Base-by-base conservation (phyloP, 2,329 filamentous ascomycete species). In the Calonectria honghensis region DNA sequence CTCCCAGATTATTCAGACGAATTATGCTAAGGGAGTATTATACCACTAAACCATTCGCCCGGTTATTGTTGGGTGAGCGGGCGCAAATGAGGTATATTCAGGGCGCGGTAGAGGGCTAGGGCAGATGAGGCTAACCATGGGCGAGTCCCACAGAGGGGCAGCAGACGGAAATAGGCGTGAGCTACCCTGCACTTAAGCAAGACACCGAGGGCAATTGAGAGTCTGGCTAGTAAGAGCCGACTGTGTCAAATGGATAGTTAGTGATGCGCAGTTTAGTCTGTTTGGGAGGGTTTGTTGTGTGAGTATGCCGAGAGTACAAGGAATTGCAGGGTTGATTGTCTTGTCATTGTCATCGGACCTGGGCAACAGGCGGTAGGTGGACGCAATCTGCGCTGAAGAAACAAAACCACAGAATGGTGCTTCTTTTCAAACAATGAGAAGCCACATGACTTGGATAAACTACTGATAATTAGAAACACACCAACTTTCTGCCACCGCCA, bases 1-100 rank as follows among this genome's bases (percentile, higher is more conserved):
- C 77, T 79, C 77, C 76, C 77, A 79, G 59, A 72, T 72, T 41
- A 51, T 31, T 71, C 32, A 27, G 64, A 70, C 70, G 75, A 74
- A 77, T 54, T 57, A 75, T 79, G 77, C 77, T 79, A 79, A 79
- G 77, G 77, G 77, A 77, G 74, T 77, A 77, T 77, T 77, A 77
- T 77, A 77, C 76, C 76, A 77, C 75, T 78, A 78, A 76, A 78
- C 76, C 76, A 76, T 78, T 78, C 76, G 76, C 76, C 76, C 76
- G 68, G 54, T 71, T 61, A 14, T 75, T 75, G 73, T 57, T 78
- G 68, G 14, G 39, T 1, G 11, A 1, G 0, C 3, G 0, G 10
- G 6, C 6, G 64, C 1, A 72, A 76, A 73, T 78, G 73, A 72
- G 73, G 68, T 54, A 73, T 75, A 77, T 75, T 45, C 9, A 24